Base-by-base conservation (phyloP, 2,329 filamentous ascomycete genomes). In the Boeremia lycopersici region DNA sequence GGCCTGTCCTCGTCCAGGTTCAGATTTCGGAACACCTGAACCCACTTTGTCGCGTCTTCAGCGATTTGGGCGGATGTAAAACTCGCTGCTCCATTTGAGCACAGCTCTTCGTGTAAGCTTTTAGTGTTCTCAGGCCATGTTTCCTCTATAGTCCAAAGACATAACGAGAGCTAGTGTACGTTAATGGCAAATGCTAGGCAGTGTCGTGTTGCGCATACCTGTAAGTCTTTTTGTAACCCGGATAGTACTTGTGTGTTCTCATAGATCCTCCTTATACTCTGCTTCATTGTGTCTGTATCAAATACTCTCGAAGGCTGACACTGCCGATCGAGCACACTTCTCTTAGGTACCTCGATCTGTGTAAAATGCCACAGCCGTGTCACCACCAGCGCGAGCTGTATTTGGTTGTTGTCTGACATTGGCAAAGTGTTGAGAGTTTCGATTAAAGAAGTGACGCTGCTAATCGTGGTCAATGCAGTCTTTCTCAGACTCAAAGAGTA, bases 91-190 rank as follows among this genome's bases (percentile, higher is more conserved):
- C 50, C 55, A 44, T 65, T 57, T 6, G 62, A 57, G 35, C 59
- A 67, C 10, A 75, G 57, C 12, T 58, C 57, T 33, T 57, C 53
- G 7, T 68, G 65, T 10, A 71, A 33, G 12, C 61, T 59, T 19
- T 60, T 49, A 8, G 72, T 55, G 13, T 64, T 59, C 12, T 48
- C 35, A 15, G 70, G 63, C 71, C 71, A 72, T 23, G 56, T 35
- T 40, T 60, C 65, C 12, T 64, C 62, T 6, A 56, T 52, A 1
- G 67, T 73, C 71, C 71, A 75, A 30, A 75, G 57, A 50, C 71
- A 74, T 12, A 75, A 55, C 4, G 69, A 63, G 44, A 72, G 61
- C 72, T 75, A 42, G 7, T 4, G 4, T 9, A 13, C n/a, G 30
- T 70, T 30, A 66, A 57, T 34, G 10, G 28, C 5, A 15, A 30